phyloP scores from a whole-genome alignment of 2,329 filamentous ascomycete genomes.

The Phyllosticta citribraziliensis region DNA sequence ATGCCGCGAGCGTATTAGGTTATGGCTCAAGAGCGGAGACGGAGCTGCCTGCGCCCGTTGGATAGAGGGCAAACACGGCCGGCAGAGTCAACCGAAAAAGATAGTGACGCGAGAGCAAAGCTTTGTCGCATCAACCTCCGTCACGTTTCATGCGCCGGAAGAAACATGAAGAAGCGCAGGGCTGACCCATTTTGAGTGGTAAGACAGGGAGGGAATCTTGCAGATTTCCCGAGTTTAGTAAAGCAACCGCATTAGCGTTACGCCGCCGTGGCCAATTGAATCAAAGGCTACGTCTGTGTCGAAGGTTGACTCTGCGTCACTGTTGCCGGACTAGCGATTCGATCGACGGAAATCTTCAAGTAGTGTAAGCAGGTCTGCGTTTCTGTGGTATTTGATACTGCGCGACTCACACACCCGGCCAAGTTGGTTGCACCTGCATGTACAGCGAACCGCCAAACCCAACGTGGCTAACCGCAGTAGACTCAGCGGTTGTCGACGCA shows the following conservation, averaged over 20 bases:
- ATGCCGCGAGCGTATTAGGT: not conserved
- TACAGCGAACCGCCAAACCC: not conserved
- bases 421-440: not conserved
- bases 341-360: not conserved
- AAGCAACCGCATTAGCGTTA: not conserved
- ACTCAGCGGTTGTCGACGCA: not conserved
- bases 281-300: not conserved
- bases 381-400: not conserved
- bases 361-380: not conserved
- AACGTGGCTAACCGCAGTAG: not conserved
- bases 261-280: not conserved
- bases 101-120: not conserved
- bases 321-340: not conserved
- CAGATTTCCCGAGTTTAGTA: not conserved
- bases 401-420: not conserved
- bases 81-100: not conserved
- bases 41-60: not conserved
- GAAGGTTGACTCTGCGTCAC: not conserved
- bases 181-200: not conserved
- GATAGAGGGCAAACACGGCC: not conserved
- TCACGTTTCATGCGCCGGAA: not conserved
- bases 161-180: not conserved
- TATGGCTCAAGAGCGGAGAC: not conserved
- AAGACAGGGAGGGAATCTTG: not conserved
- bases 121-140: not conserved